These are phyloP conservation scores for Pseudogymnoascus verrucosus DNA, from an alignment of 2,329 filamentous ascomycete genomes.

Conservation along the genomic window DNA sequence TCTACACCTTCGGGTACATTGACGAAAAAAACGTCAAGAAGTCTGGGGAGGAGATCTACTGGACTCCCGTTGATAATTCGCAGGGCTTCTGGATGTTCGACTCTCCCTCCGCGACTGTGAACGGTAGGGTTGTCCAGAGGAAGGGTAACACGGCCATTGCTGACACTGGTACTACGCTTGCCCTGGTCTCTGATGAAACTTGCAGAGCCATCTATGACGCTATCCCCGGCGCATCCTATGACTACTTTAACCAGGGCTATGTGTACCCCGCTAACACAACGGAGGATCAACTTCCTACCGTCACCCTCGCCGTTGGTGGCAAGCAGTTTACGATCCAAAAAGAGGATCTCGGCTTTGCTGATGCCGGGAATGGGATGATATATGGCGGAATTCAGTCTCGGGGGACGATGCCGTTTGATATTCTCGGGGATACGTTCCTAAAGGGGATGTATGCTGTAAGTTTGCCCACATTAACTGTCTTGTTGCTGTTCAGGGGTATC, in stretches of 20 bases:
- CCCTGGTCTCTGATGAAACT: slow-evolving; percentile 52
- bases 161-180: slow-evolving; percentile 64
- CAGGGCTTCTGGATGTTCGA: slow-evolving; percentile 62
- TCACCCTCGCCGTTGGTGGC: slow-evolving; percentile 57
- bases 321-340: slow-evolving; percentile 49
- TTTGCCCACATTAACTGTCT: slow-evolving; percentile 9
- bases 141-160: slow-evolving; percentile 57
- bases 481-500: too few species aligned
- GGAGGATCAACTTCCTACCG: slow-evolving; percentile 46
- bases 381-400: slow-evolving; percentile 55
- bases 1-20: slow-evolving; percentile 69
- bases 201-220: slow-evolving; percentile 55
- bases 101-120: slow-evolving; percentile 49
- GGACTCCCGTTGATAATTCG: slow-evolving; percentile 53
- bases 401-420: slow-evolving; percentile 46
- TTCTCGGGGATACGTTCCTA: slow-evolving; percentile 50
- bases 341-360: slow-evolving; percentile 50
- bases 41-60: slow-evolving; percentile 47
- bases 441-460: slow-evolving; percentile 51
- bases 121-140: slow-evolving; percentile 43
- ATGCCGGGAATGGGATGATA: slow-evolving; percentile 42
- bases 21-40: slow-evolving; percentile 52
- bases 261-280: slow-evolving; percentile 49
- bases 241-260: slow-evolving; percentile 51
- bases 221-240: slow-evolving; percentile 54